Evolutionary conservation across 306 rosid species (phyloP), one percentile per base, ranked within the genome.

Genomic region (Dryas alaskensis): DNA sequence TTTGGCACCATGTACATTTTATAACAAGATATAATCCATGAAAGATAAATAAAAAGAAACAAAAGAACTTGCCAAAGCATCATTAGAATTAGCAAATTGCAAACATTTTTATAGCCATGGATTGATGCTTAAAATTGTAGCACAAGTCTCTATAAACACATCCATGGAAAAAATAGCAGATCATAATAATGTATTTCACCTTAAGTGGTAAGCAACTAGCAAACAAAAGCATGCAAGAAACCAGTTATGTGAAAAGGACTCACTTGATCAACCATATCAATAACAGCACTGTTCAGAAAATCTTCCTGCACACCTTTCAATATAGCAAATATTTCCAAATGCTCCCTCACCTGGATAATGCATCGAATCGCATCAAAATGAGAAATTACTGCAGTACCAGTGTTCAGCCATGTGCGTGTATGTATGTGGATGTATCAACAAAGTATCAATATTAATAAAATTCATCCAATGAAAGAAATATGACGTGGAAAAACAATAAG

Each of bases 271-370:
- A 85, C 91, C 98, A 93, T 91, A 81, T 84, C 83, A 57, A 81
- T 73, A 76, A 93, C 92, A 66, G 68, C 89, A 31, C 75, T 74
- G 76, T 89, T 87, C 68, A 89, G 25, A 63, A 80, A 66, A 55
- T 88, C 96, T 87, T 88, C 96, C 67, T 87, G 78, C 73, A 87
- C 98, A 68, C 98, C 98, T 82, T 93, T 93, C 85, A 93, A 82
- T 62, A 72, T 59, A 10, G 96, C 97, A 78, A 91, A 93, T 67
- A 93, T 85, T 87, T 93, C 97, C 74, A 93, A 90, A 86, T 93
- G 97, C 76, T 93, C 98, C 82, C 82, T 86, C 80, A 93, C 98
- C 98, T 93, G 84, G 65, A 76, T 40, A 59, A 77, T 76, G 47
- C 59, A 69, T 68, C 49, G 43, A 65, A 70, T 53, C 52, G 8